phyloP scores from a whole-genome alignment of 129 eudicot genomes.

The Tagetes patula region DNA sequence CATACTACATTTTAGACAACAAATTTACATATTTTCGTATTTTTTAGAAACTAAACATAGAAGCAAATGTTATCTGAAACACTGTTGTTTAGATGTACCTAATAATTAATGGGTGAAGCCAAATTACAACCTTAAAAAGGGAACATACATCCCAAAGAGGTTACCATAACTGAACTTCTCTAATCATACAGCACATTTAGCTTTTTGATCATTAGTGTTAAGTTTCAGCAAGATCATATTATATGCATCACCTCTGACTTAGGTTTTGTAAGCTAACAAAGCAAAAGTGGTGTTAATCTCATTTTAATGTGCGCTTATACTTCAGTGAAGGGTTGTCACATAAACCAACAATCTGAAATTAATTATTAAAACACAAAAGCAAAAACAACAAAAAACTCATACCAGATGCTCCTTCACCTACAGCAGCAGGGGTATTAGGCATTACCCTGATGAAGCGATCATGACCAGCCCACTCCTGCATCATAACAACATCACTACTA shows the following conservation, averaged over 20 bases:
- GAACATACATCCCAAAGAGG: not conserved
- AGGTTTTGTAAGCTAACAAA: not conserved
- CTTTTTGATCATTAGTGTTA: not conserved
- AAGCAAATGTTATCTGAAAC: slow-evolving; percentile 9
- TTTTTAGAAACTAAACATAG: not conserved
- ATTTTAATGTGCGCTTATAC: not conserved
- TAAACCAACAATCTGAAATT: not conserved
- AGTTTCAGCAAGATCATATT: not conserved
- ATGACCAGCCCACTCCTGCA: slow-evolving; percentile 98
- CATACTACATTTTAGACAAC: slow-evolving; percentile 10
- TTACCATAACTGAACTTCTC: not conserved
- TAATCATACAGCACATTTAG: slow-evolving; percentile 8
- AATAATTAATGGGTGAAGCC: not conserved
- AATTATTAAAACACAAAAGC: slow-evolving; percentile 1
- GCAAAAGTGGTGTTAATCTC: not conserved
- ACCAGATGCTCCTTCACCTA: slow-evolving; percentile 96
- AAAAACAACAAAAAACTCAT: not conserved
- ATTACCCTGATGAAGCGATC: slow-evolving; percentile 91
- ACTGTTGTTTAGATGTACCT: not conserved
- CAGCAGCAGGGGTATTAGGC: slow-evolving; percentile 99
- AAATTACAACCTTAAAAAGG: not conserved
- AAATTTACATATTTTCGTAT: not conserved
- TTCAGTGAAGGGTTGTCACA: not conserved
- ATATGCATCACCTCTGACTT: not conserved
- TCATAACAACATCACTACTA: slow-evolving; percentile 18